phyloP scores from a whole-genome alignment of 2,329 filamentous ascomycete genomes.

The Diaporthe sp. region DNA sequence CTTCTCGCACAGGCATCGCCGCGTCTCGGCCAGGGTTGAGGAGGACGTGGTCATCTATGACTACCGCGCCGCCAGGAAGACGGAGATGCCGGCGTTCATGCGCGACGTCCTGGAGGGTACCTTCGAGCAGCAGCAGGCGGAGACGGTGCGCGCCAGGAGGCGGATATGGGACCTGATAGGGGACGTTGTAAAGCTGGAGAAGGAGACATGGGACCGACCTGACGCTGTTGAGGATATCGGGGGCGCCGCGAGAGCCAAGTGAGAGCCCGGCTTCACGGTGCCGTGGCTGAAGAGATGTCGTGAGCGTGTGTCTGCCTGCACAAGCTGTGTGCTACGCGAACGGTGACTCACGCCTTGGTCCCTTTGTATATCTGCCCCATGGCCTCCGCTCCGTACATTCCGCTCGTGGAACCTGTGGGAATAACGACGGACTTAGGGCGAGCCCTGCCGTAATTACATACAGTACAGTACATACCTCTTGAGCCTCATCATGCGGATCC shows the following conservation, averaged over 20 bases:
- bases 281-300: background rate
- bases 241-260: constrained; percentile 47
- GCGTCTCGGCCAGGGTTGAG: constrained; percentile 79
- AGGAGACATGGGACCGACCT: constrained; percentile 78
- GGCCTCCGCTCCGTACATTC: background rate
- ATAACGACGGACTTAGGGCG: constrained; percentile 5
- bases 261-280: background rate
- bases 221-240: constrained; percentile 81
- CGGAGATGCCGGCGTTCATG: constrained; percentile 59
- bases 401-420: background rate
- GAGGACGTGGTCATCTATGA: constrained; percentile 89
- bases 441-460: constrained; percentile 14
- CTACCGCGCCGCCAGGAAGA: constrained; percentile 55
- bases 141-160: constrained; percentile 64
- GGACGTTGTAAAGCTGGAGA: constrained; percentile 75
- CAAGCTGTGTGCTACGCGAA: background rate
- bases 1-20: constrained; percentile 80
- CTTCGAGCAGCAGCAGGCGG: constrained; percentile 66
- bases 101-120: constrained; percentile 53
- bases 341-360: background rate
- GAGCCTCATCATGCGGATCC: constrained; percentile 29
- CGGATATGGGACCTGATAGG: constrained; percentile 70
- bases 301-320: background rate
- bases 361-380: background rate
- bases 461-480: background rate